A percentile compares a stretch with the other conserved stretches of the same genome.
Evolutionary conservation across 169 alveolate species (phyloP).

Genomic region (Plasmodium sp.): DNA sequence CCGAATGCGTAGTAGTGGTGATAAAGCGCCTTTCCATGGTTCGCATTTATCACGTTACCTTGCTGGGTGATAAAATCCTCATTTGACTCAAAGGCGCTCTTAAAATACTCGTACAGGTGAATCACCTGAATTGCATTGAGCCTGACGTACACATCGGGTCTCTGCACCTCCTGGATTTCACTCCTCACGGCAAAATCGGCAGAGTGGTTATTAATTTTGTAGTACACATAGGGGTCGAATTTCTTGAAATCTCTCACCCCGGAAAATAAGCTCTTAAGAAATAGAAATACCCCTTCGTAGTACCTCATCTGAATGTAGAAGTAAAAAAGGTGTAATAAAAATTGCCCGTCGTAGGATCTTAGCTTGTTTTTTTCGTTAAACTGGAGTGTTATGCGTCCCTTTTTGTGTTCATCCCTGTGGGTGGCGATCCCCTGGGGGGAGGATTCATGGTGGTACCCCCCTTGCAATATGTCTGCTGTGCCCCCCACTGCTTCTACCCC

Average conservation of each 20-base stretch:
- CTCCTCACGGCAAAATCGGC: background rate
- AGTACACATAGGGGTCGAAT: slow-evolving; percentile 31
- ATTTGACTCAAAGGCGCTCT: slow-evolving; percentile 32
- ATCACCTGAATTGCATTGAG: slow-evolving; percentile 35
- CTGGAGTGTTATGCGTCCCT: background rate
- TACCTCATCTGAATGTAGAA: slow-evolving; percentile 20
- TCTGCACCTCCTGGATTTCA: background rate
- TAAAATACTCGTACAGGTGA: slow-evolving; percentile 46
- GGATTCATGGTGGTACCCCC: background rate
- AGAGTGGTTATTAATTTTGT: slow-evolving; percentile 12
- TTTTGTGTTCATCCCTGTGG: background rate
- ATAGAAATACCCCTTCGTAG: slow-evolving; percentile 45
- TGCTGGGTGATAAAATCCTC: slow-evolving; percentile 27
- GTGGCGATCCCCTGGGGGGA: background rate
- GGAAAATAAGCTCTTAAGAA: slow-evolving; percentile 34
- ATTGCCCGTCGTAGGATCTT: background rate
- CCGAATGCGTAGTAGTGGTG: background rate
- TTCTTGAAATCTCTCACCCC: slow-evolving; percentile 16
- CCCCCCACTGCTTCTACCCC: background rate
- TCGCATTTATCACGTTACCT: background rate
- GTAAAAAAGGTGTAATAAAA: slow-evolving; percentile 40
- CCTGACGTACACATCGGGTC: background rate
- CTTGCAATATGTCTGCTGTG: background rate
- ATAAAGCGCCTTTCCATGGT: slow-evolving; percentile 5
- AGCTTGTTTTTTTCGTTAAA: slow-evolving; percentile 25